Evolutionary conservation across 2,329 filamentous ascomycete species (phyloP).

Genomic region (Fusarium keratoplasticum): DNA sequence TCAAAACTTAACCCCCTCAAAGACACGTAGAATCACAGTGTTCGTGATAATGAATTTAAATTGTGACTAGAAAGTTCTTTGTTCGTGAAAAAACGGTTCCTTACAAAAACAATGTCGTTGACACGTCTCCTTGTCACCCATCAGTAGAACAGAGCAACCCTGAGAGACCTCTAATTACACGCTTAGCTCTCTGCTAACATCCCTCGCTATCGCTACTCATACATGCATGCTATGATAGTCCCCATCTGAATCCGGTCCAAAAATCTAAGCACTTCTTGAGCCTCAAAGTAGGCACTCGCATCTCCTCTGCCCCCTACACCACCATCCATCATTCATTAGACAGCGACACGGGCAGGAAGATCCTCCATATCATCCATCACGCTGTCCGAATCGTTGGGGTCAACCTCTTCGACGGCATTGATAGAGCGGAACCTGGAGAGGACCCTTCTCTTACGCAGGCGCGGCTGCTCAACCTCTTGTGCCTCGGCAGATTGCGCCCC

Average conservation of each 20-base stretch:
- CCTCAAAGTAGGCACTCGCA: neutral
- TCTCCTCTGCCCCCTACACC: neutral
- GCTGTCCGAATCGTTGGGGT: constrained; percentile 46
- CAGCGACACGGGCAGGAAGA: constrained; percentile 49
- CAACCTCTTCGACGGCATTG: constrained; percentile 13
- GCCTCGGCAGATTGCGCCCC: constrained; percentile 16
- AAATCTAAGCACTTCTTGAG: constrained; percentile 2
- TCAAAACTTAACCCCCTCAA: neutral
- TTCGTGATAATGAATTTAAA: neutral
- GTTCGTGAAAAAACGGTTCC: constrained; percentile 11
- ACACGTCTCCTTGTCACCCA: neutral
- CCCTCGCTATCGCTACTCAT: constrained; percentile 20
- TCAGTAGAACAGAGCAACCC: constrained; percentile 1
- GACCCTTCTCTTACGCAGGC: constrained; percentile 43
- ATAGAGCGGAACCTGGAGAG: constrained; percentile 45
- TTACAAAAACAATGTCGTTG: neutral
- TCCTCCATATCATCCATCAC: constrained; percentile 60
- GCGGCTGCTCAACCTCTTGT: constrained; percentile 41
- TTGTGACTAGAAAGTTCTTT: neutral
- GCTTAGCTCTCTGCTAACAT: constrained; percentile 4
- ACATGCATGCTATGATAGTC: constrained; percentile 10
- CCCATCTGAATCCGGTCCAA: neutral
- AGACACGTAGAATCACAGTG: neutral
- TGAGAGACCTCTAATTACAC: constrained; percentile 27
- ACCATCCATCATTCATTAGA: constrained; percentile 6